phyloP scores from a whole-genome alignment of 2,329 filamentous ascomycete species.

The Chaetomiaceae sp. region DNA sequence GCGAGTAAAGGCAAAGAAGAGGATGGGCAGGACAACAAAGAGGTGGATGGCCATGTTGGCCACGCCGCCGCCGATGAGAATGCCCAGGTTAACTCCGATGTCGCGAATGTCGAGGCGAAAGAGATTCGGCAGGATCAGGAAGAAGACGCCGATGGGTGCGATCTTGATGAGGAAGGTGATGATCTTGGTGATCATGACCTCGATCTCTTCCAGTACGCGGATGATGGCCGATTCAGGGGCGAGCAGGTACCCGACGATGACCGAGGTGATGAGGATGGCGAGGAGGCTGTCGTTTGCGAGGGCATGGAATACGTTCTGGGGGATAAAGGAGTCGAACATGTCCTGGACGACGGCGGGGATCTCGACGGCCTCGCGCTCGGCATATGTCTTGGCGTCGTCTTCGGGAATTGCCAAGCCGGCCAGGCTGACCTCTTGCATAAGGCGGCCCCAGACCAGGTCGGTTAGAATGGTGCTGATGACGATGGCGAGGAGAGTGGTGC shows the following conservation, averaged over 20 bases:
- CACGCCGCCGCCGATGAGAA: constrained; percentile 42
- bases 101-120: constrained; percentile 44
- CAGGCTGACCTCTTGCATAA: constrained; percentile 38
- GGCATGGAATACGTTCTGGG: constrained; percentile 44
- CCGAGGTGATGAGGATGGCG: constrained; percentile 17
- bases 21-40: constrained; percentile 40
- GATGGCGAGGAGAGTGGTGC: constrained; percentile 48
- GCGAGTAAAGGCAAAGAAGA: constrained; percentile 40
- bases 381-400: constrained; percentile 33
- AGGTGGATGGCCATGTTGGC: constrained; percentile 28
- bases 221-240: constrained; percentile 39
- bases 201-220: constrained; percentile 43
- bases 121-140: constrained; percentile 49
- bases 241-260: constrained; percentile 29
- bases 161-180: constrained; percentile 43
- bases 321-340: constrained; percentile 47
- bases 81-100: constrained; percentile 46
- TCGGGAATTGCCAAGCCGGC: constrained; percentile 32
- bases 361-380: constrained; percentile 30
- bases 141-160: constrained; percentile 51
- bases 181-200: constrained; percentile 34
- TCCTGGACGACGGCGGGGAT: constrained; percentile 43
- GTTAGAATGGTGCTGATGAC: constrained; percentile 44
- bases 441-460: constrained; percentile 43
- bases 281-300: constrained; percentile 36